phyloP scores from a whole-genome alignment of 176 grass and related monocot genomes.

The Secale cereale region DNA sequence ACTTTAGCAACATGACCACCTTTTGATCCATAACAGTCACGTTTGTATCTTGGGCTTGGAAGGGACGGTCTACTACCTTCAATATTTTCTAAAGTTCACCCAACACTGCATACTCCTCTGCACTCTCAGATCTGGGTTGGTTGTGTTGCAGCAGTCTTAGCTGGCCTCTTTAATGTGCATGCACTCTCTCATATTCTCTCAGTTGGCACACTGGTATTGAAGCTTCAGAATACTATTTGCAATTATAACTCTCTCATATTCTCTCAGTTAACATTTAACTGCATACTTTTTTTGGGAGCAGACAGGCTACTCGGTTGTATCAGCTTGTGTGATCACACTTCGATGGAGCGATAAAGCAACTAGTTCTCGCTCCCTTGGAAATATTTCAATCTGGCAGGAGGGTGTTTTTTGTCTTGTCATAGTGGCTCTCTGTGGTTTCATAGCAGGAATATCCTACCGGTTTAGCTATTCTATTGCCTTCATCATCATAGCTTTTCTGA shows the following conservation, averaged over 20 bases:
- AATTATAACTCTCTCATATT: too few relatives aligned
- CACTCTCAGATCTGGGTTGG: constrained; percentile 98
- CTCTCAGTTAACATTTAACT: too few relatives aligned
- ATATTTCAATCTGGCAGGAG: constrained; percentile 71
- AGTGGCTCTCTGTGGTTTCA: constrained; percentile 67
- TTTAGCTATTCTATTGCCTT: constrained; percentile 48
- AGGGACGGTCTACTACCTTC: constrained; percentile 86
- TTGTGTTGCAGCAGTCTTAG: constrained; percentile 76
- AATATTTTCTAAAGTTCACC: constrained; percentile 82
- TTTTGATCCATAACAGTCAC: constrained; percentile 56
- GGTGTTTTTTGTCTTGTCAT: constrained; percentile 67
- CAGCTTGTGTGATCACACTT: constrained; percentile 87
- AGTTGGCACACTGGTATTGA: constrained; percentile 84
- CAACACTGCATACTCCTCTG: constrained; percentile 74
- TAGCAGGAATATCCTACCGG: constrained; percentile 68
- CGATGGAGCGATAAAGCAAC: constrained; percentile 74
- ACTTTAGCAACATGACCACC: constrained; percentile 25
- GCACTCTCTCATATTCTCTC: constrained; percentile 97
- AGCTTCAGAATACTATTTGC: constrained; percentile 15
- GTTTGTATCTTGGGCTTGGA: constrained; percentile 98
- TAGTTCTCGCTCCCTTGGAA: constrained; percentile 39
- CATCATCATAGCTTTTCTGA: constrained; percentile 49
- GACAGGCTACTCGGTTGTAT: constrained; percentile 99
- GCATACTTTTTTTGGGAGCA: constrained; percentile 30
- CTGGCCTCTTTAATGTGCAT: constrained; percentile 82